Evolutionary conservation across 352 stramenopile genomes (phyloP).

Genomic region (Phytophthora niederhauseri): DNA sequence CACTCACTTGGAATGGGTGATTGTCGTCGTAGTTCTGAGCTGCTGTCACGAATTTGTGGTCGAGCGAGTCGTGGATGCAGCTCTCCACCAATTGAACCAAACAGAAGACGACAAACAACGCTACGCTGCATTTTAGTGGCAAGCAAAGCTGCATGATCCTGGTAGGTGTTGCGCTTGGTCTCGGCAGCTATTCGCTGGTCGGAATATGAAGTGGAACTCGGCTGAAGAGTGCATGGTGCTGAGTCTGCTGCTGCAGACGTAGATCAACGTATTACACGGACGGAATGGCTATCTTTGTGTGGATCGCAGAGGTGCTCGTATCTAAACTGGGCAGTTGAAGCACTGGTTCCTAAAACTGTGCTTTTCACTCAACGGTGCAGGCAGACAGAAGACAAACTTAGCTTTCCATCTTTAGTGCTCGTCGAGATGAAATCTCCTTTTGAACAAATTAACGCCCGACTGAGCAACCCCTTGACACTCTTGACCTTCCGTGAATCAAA

Average conservation of each 20-base stretch:
- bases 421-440: neutral
- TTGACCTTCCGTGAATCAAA: too few species aligned
- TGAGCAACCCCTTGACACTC: too few species aligned
- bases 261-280: neutral
- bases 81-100: slow-evolving; percentile 6
- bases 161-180: neutral
- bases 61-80: slow-evolving; percentile 41
- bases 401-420: neutral
- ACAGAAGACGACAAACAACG: slow-evolving; percentile 14
- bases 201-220: neutral
- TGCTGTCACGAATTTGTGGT: slow-evolving; percentile 22
- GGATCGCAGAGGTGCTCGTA: neutral
- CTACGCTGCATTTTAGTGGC: neutral
- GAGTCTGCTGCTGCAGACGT: neutral
- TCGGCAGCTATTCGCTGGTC: neutral
- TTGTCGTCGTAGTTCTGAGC: slow-evolving; percentile 26
- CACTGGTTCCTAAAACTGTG: neutral
- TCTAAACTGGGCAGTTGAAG: slow-evolving; percentile 1
- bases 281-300: neutral
- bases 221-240: neutral
- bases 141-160: neutral
- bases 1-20: slow-evolving; percentile 29
- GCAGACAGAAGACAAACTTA: neutral
- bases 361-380: neutral
- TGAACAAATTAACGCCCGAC: neutral